A percentile compares a stretch with the other conserved stretches of the same genome.
phyloP scores from a whole-genome alignment of 768 basidiomycete species.

The Pleurotus ostreatus region DNA sequence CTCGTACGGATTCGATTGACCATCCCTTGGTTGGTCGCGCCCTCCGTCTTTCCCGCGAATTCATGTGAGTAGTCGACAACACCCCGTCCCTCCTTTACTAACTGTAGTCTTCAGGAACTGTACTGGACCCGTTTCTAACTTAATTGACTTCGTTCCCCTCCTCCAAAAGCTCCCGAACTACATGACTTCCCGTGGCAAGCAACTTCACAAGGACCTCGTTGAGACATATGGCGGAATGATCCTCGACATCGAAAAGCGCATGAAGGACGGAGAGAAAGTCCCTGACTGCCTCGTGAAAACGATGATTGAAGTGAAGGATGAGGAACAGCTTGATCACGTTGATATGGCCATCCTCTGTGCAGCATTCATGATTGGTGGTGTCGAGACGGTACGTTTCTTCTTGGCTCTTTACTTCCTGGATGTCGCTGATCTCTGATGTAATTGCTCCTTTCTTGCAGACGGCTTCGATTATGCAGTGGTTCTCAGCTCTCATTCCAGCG shows the following conservation, averaged over 20 bases:
- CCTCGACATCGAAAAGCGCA: constrained; percentile 27
- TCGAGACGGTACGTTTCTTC: constrained; percentile 33
- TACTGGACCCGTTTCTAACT: constrained; percentile 41
- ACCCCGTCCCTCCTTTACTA: neutral
- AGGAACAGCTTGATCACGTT: constrained; percentile 30
- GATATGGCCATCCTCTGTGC: constrained; percentile 38
- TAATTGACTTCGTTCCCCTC: constrained; percentile 39
- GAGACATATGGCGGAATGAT: constrained; percentile 36
- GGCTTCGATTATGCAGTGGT: constrained; percentile 34
- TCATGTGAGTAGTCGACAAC: constrained; percentile 30
- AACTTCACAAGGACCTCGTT: constrained; percentile 34
- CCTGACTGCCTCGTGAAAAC: constrained; percentile 41
- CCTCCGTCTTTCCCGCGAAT: constrained; percentile 36
- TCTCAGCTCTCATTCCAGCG: constrained; percentile 30
- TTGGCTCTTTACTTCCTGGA: neutral
- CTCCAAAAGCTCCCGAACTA: constrained; percentile 36
- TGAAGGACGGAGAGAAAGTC: constrained; percentile 31
- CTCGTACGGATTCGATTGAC: constrained; percentile 32
- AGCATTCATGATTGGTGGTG: constrained; percentile 41
- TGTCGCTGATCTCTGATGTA: neutral
- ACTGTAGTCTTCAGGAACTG: constrained; percentile 23
- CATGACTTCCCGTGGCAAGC: constrained; percentile 32
- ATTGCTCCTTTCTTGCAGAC: constrained; percentile 19
- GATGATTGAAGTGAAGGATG: constrained; percentile 26
- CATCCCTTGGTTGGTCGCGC: constrained; percentile 33